Conservation (phyloP, 441 rosid genomes). For the Pelargonium hybrid region DNA sequence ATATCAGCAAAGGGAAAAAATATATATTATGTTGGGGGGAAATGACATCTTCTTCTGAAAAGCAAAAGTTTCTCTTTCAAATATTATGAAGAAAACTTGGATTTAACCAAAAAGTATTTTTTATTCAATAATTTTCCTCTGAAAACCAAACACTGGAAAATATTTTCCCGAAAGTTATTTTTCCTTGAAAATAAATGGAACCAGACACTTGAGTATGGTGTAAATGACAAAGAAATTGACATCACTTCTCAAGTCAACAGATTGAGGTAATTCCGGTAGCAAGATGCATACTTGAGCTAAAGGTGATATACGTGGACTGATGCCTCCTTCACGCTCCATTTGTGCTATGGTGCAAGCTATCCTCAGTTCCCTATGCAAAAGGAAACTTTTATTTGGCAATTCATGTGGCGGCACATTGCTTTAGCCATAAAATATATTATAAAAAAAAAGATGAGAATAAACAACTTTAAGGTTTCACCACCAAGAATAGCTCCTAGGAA, state of each 20-base stretch:
- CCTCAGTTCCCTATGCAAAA: constrained; percentile 65
- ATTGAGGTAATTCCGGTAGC: neutral
- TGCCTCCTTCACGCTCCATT: constrained; percentile 99
- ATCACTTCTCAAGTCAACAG: neutral
- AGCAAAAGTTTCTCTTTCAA: neutral
- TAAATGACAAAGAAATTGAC: neutral
- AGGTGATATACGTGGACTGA: constrained; percentile 89
- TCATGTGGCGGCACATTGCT: constrained; percentile 4
- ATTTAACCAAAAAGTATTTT: neutral
- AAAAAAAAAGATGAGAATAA: constrained; percentile 10
- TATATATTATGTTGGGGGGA: no score
- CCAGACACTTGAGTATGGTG: neutral
- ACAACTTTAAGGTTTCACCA: constrained; percentile 93
- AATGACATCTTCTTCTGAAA: neutral
- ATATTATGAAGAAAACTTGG: neutral
- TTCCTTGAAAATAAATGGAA: neutral
- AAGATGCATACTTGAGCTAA: constrained; percentile 67
- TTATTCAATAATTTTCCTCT: neutral
- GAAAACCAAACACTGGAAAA: neutral
- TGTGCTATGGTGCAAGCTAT: constrained; percentile 99
- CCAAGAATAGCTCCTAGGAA: constrained; percentile 98
- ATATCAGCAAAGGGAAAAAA: neutral
- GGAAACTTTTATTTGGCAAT: constrained; percentile 5
- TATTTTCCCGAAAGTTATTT: neutral
- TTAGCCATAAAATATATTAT: no score